Conservation (phyloP, 768 basidiomycete genomes). For the Suillus discolor region DNA sequence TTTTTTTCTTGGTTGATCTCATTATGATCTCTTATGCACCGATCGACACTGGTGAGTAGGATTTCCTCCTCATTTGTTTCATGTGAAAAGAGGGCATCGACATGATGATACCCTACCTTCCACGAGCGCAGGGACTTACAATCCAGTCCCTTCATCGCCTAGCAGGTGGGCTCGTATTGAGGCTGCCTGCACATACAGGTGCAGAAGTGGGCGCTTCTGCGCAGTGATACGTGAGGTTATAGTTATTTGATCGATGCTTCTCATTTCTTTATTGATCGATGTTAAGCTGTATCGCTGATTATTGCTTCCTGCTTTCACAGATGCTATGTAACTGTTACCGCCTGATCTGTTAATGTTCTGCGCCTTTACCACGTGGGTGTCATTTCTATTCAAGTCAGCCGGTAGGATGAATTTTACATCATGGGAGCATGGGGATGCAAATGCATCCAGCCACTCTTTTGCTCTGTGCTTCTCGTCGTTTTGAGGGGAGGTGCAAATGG, state of each 20-base stretch:
- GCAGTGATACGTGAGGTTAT: constrained; percentile 37
- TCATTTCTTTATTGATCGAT: neutral
- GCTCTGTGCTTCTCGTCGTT: constrained; percentile 25
- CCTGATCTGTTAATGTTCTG: neutral
- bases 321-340: neutral
- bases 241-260: constrained; percentile 34
- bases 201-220: constrained; percentile 37
- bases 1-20: constrained; percentile 9
- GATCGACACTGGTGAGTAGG: constrained; percentile 14
- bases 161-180: constrained; percentile 37
- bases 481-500: constrained; percentile 30
- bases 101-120: constrained; percentile 35
- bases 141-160: constrained; percentile 38
- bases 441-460: constrained; percentile 27
- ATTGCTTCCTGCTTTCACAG: constrained; percentile 10
- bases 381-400: constrained; percentile 10
- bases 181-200: constrained; percentile 36
- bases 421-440: constrained; percentile 26
- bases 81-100: neutral
- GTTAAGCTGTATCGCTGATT: neutral
- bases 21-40: neutral
- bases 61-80: neutral
- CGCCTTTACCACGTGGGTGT: constrained; percentile 8
- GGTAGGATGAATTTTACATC: constrained; percentile 31
- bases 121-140: constrained; percentile 33